Conservation (phyloP, 441 rosid species). For the Euphorbia celastroides region DNA sequence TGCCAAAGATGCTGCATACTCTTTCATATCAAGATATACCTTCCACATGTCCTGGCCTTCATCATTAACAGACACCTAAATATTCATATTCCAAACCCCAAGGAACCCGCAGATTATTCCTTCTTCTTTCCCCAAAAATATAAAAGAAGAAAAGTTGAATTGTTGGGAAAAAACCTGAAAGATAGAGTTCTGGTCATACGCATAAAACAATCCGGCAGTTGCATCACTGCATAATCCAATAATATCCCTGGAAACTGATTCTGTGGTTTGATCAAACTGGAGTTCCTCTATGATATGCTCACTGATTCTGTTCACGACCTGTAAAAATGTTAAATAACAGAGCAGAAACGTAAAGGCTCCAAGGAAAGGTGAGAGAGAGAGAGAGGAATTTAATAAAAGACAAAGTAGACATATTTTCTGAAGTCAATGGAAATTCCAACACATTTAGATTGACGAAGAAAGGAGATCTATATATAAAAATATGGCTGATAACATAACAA, state of each 20-base stretch:
- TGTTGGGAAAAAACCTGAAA: constrained; percentile 61
- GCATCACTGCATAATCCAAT: constrained; percentile 97
- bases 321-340: constrained; percentile 22
- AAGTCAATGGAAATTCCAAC: constrained; percentile 2
- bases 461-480: background rate
- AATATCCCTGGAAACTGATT: constrained; percentile 81
- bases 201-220: constrained; percentile 95
- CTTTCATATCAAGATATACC: constrained; percentile 94
- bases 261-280: constrained; percentile 87
- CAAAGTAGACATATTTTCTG: background rate
- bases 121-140: constrained; percentile 7
- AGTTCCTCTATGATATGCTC: constrained; percentile 97
- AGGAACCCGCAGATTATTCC: constrained; percentile 16
- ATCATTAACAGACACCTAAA: constrained; percentile 90
- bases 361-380: background rate
- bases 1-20: constrained; percentile 91
- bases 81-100: constrained; percentile 22
- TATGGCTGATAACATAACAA: background rate
- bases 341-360: constrained; percentile 11
- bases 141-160: constrained; percentile 14
- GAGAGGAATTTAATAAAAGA: background rate
- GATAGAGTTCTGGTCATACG: constrained; percentile 92
- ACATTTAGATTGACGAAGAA: background rate
- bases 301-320: constrained; percentile 97
- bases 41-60: constrained; percentile 99